These are phyloP conservation scores for Jamesozyma hellenica DNA, from an alignment of 805 yeast species.

Conservation along the genomic window DNA sequence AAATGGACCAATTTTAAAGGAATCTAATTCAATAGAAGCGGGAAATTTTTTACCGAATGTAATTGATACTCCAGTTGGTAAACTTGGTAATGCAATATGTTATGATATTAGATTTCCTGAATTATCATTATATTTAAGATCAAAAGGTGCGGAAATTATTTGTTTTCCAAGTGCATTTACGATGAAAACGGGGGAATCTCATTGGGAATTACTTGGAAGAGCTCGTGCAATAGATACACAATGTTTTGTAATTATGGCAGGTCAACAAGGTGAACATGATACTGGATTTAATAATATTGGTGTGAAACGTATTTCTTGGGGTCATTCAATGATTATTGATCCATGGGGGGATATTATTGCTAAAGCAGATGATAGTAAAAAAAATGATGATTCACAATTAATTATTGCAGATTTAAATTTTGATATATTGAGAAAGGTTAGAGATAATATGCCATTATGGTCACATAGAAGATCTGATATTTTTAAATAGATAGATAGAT, in stretches of 20 bases:
- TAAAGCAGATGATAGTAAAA: slow-evolving; percentile 37
- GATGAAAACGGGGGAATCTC: slow-evolving; percentile 80
- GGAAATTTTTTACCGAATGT: slow-evolving; percentile 50
- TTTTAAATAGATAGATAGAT: background rate
- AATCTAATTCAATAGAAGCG: slow-evolving; percentile 71
- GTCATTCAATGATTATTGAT: slow-evolving; percentile 77
- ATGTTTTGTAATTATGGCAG: slow-evolving; percentile 78
- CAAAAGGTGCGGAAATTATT: slow-evolving; percentile 63
- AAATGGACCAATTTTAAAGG: slow-evolving; percentile 73
- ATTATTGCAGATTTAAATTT: slow-evolving; percentile 61
- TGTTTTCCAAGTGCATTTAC: slow-evolving; percentile 92
- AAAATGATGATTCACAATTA: slow-evolving; percentile 34
- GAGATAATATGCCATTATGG: slow-evolving; percentile 70
- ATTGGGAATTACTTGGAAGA: slow-evolving; percentile 72
- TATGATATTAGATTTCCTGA: slow-evolving; percentile 88
- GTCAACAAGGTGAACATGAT: slow-evolving; percentile 69
- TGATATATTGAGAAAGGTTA: slow-evolving; percentile 37
- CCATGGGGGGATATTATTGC: slow-evolving; percentile 84
- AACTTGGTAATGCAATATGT: slow-evolving; percentile 66
- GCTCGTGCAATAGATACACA: slow-evolving; percentile 88
- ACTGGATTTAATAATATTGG: background rate
- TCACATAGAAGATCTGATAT: slow-evolving; percentile 50
- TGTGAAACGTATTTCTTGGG: slow-evolving; percentile 58
- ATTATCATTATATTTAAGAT: slow-evolving; percentile 51
- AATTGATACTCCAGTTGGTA: slow-evolving; percentile 49